Conservation (phyloP, 768 basidiomycete species). For the Galerina marginata region DNA sequence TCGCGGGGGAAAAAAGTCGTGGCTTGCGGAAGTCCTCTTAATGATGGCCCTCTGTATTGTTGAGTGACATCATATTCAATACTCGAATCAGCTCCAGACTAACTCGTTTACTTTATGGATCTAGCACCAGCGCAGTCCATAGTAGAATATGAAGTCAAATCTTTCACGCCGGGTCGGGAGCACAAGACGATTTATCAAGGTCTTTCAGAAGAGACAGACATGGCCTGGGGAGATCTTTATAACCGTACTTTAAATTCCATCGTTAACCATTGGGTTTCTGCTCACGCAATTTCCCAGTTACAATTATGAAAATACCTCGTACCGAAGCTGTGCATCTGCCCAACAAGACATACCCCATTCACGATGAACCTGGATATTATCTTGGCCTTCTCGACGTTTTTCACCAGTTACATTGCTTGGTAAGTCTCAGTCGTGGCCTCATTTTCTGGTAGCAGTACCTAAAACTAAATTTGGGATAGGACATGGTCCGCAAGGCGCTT, state of each 20-base stretch:
- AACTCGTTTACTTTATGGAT: too few relatives aligned
- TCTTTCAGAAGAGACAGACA: slow-evolving; percentile 13
- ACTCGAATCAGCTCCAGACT: too few relatives aligned
- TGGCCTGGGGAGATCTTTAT: slow-evolving; percentile 21
- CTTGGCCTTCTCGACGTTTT: slow-evolving; percentile 29
- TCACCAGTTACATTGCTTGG: slow-evolving; percentile 32
- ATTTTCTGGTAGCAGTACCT: not conserved
- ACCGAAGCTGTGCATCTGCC: slow-evolving; percentile 26
- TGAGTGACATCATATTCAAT: not conserved
- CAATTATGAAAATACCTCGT: slow-evolving; percentile 24
- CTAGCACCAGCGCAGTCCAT: slow-evolving; percentile 8
- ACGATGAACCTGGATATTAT: slow-evolving; percentile 25
- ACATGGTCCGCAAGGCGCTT: slow-evolving; percentile 22
- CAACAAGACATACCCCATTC: slow-evolving; percentile 27
- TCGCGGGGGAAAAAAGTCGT: not conserved
- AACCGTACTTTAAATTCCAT: slow-evolving; percentile 1
- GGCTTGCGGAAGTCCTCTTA: not conserved
- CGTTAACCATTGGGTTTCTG: not conserved
- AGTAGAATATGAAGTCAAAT: slow-evolving; percentile 14
- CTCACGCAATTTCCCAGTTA: slow-evolving; percentile 3
- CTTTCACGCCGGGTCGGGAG: slow-evolving; percentile 13
- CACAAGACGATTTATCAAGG: slow-evolving; percentile 20
- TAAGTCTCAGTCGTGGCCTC: not conserved
- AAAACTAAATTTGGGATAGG: slow-evolving; percentile 7
- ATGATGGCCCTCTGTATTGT: not conserved